A percentile compares a stretch with the other conserved stretches of the same genome.
phyloP scores from a whole-genome alignment of 208 protist species.

The Leishmania mexicana region DNA sequence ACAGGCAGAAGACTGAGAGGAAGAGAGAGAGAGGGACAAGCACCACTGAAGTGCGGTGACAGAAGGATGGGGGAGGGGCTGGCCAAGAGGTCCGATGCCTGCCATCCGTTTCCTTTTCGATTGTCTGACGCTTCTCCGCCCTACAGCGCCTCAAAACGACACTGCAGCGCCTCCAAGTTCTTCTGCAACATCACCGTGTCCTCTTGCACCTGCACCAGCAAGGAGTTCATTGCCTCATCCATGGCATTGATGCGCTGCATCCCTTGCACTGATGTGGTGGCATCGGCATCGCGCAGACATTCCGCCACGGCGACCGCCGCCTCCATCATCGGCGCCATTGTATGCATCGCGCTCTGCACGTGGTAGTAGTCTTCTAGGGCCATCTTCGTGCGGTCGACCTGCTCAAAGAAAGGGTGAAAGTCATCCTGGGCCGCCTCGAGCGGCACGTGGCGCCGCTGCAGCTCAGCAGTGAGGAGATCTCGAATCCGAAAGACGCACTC shows the following conservation, averaged over 20 bases:
- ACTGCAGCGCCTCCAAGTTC: background rate
- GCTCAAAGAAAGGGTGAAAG: conserved; percentile 5
- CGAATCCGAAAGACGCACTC: conserved; percentile 12
- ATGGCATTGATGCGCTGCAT: conserved; percentile 6
- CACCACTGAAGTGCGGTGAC: background rate
- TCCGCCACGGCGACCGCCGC: conserved; percentile 6
- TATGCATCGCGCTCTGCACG: background rate
- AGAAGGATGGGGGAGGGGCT: background rate
- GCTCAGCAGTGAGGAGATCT: conserved; percentile 15
- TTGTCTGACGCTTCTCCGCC: background rate
- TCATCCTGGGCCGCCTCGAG: background rate
- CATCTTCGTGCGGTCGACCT: background rate
- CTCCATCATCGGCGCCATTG: conserved; percentile 21
- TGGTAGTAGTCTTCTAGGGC: conserved; percentile 7
- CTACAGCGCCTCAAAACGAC: background rate
- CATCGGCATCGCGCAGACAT: conserved; percentile 15
- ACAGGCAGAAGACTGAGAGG: background rate
- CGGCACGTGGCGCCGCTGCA: conserved; percentile 15
- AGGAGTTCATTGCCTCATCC: background rate
- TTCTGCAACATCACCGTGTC: conserved; percentile 1
- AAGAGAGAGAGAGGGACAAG: background rate
- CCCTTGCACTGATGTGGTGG: background rate
- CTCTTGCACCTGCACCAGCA: background rate
- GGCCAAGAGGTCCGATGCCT: background rate
- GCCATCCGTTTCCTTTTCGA: background rate